Conservation (phyloP, 1,284 basidiomycete species). For the Thelephora terrestris region DNA sequence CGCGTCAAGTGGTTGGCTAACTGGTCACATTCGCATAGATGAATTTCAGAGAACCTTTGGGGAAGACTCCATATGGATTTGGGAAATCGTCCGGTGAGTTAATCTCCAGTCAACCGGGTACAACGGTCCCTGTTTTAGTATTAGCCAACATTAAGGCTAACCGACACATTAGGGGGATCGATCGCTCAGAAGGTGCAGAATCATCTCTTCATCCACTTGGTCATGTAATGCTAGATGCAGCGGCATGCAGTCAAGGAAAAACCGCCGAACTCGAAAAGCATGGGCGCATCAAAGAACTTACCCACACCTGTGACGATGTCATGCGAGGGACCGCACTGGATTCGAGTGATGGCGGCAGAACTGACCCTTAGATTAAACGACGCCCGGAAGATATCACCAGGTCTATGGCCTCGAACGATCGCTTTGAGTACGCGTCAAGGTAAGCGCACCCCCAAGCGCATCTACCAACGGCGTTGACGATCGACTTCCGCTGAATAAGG, state of each 20-base stretch:
- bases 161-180: constrained; percentile 60
- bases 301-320: constrained; percentile 64
- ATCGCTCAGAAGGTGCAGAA: constrained; percentile 72
- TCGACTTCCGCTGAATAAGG: constrained; percentile 30
- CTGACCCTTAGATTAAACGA: constrained; percentile 79
- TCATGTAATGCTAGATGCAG: too few species aligned
- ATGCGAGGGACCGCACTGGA: constrained; percentile 80
- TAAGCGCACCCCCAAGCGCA: constrained; percentile 17
- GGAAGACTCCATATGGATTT: constrained; percentile 83
- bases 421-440: constrained; percentile 70
- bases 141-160: neutral
- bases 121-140: neutral
- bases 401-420: constrained; percentile 89
- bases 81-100: constrained; percentile 64
- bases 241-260: constrained; percentile 73
- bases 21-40: constrained; percentile 27
- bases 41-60: constrained; percentile 83
- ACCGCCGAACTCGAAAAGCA: constrained; percentile 73
- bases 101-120: neutral
- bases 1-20: constrained; percentile 2
- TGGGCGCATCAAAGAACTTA: constrained; percentile 91
- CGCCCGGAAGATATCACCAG: constrained; percentile 60
- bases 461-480: neutral
- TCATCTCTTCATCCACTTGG: neutral
- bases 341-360: constrained; percentile 85